These are phyloP conservation scores for Salix koriyanagi DNA, from an alignment of 345 rosid species.

Conservation along the genomic window DNA sequence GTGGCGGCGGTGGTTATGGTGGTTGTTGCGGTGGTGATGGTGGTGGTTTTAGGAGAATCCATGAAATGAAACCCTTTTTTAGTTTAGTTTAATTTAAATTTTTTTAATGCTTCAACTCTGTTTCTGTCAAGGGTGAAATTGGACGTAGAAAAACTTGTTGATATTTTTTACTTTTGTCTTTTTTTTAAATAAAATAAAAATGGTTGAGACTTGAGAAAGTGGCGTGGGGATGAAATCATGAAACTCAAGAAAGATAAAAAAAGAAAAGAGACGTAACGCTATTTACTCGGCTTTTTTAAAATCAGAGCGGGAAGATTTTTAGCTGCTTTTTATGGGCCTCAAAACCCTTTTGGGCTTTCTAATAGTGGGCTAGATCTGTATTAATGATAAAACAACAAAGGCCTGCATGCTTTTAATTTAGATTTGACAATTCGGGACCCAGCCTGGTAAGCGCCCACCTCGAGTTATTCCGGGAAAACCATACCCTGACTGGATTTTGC, in stretches of 20 bases:
- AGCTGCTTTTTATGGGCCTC: not conserved
- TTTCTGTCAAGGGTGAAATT: not conserved
- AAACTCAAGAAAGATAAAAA: not conserved
- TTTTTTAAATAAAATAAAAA: too few relatives aligned
- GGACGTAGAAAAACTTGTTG: not conserved
- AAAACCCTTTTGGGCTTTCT: not conserved
- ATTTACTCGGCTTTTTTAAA: slow-evolving; percentile 7
- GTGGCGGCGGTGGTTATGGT: not conserved
- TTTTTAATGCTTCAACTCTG: too few relatives aligned
- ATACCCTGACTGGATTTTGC: too few relatives aligned
- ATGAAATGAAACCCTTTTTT: slow-evolving; percentile 13
- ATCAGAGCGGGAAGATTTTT: slow-evolving; percentile 17
- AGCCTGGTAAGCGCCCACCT: too few relatives aligned
- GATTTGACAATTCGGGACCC: too few relatives aligned
- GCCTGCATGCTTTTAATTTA: not conserved
- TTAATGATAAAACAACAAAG: not conserved
- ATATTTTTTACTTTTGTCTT: too few relatives aligned
- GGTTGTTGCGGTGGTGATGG: not conserved
- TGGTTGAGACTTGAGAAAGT: too few relatives aligned
- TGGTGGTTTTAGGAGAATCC: slow-evolving; percentile 31
- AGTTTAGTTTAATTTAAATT: slow-evolving; percentile 1
- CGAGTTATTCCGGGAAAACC: too few relatives aligned
- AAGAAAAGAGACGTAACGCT: not conserved
- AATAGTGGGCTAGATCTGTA: not conserved
- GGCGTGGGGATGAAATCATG: too few relatives aligned